phyloP scores from a whole-genome alignment of 345 rosid species.

The Eucalyptus erythrocorys region DNA sequence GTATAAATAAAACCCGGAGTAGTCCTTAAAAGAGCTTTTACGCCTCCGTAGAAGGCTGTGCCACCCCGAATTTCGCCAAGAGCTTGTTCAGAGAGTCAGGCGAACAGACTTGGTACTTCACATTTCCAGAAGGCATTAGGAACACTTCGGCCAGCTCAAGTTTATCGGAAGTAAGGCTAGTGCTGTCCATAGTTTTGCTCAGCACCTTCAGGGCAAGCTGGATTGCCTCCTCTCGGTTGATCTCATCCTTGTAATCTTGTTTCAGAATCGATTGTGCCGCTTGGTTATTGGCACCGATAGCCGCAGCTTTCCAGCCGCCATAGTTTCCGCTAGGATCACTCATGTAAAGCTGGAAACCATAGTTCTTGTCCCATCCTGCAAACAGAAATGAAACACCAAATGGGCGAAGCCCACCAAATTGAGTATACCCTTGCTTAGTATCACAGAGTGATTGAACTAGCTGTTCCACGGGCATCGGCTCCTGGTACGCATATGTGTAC shows the following conservation, averaged over 20 bases:
- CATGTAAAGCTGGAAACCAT: constrained; percentile 88
- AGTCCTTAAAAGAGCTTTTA: not conserved
- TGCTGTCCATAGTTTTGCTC: constrained; percentile 97
- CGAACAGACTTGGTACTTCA: constrained; percentile 83
- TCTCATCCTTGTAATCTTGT: constrained; percentile 92
- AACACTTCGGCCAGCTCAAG: constrained; percentile 88
- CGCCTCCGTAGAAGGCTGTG: constrained; percentile 66
- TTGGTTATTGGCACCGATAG: constrained; percentile 90
- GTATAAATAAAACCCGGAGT: not conserved
- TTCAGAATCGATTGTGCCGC: constrained; percentile 97
- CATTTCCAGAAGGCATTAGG: constrained; percentile 62
- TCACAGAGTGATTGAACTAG: constrained; percentile 93
- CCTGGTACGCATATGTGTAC: constrained; percentile 81
- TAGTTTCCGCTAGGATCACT: constrained; percentile 97
- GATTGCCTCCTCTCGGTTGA: constrained; percentile 81
- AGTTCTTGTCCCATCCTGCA: constrained; percentile 95
- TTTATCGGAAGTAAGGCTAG: constrained; percentile 89
- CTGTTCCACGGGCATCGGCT: constrained; percentile 97
- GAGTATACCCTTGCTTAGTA: constrained; percentile 95
- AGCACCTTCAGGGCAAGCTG: constrained; percentile 87
- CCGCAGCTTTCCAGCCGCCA: constrained; percentile 97
- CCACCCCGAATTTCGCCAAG: constrained; percentile 67
- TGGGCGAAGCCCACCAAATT: constrained; percentile 95
- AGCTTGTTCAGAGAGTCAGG: constrained; percentile 68
- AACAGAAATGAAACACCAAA: constrained; percentile 91